Conservation (phyloP, 139 green algal species). For the Chlamydomonas sp. region DNA sequence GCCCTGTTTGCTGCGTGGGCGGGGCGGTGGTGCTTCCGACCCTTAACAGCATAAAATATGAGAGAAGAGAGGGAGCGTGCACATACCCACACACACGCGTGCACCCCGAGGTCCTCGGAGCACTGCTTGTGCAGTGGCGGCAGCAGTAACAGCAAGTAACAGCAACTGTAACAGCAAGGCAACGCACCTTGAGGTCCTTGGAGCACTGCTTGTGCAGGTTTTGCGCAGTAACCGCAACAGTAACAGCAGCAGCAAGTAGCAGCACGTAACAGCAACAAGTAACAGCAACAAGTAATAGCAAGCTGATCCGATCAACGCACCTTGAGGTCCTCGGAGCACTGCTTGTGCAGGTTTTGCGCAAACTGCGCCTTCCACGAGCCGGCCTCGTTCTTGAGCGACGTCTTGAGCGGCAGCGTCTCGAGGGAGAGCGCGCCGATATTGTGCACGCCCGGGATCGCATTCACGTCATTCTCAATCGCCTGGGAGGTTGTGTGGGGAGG, state of each 20-base stretch:
- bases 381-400: constrained; percentile 71
- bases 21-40: too few relatives aligned
- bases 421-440: constrained; percentile 79
- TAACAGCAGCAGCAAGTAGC: too few relatives aligned
- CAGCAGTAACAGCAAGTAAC: not conserved
- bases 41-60: too few relatives aligned
- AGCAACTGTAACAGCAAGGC: too few relatives aligned
- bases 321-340: constrained; percentile 73
- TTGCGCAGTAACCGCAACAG: constrained; percentile 76
- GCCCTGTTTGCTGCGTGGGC: too few relatives aligned
- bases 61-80: too few relatives aligned
- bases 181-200: constrained; percentile 73
- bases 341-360: constrained; percentile 83
- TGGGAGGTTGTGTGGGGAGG: too few relatives aligned
- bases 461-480: constrained; percentile 26
- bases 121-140: constrained; percentile 83
- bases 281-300: not conserved
- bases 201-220: constrained; percentile 80
- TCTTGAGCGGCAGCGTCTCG: constrained; percentile 80
- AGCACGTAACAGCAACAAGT: not conserved
- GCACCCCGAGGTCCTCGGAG: constrained; percentile 66
- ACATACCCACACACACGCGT: too few relatives aligned
- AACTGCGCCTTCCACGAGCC: constrained; percentile 89
- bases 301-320: too few relatives aligned
- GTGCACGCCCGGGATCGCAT: constrained; percentile 57